Percentiles rank a stretch among this genome's conserved stretches.
Evolutionary conservation across 1,284 basidiomycete species (phyloP).

Genomic region (Pseudozyma tsukubaensis): DNA sequence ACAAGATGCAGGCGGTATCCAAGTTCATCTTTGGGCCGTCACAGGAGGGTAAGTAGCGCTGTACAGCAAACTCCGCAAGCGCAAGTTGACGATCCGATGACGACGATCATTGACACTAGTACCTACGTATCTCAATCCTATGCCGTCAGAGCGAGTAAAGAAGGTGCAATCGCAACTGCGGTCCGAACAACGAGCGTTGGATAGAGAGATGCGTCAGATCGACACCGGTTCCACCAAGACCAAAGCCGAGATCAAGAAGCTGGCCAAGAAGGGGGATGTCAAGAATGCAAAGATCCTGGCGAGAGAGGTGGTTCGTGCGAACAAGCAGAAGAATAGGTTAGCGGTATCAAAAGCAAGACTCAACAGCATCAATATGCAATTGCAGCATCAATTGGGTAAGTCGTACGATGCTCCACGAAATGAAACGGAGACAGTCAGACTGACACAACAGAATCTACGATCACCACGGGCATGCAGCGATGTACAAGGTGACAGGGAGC

Average conservation of each 20-base stretch:
- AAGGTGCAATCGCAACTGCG: conserved; percentile 61
- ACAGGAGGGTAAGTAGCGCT: conserved; percentile 77
- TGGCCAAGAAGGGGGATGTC: conserved; percentile 89
- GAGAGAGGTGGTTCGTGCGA: conserved; percentile 90
- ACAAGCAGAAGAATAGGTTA: conserved; percentile 92
- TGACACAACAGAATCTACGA: not conserved
- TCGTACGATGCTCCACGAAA: not conserved
- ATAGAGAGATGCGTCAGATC: conserved; percentile 74
- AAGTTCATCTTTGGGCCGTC: conserved; percentile 93
- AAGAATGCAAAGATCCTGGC: conserved; percentile 93
- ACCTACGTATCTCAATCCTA: no score
- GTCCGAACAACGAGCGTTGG: conserved; percentile 62
- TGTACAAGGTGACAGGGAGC: conserved; percentile 95
- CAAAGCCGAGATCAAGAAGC: conserved; percentile 83
- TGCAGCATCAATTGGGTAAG: conserved; percentile 92
- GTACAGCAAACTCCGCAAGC: not conserved
- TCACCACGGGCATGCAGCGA: conserved; percentile 74
- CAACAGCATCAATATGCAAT: conserved; percentile 89
- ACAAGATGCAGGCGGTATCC: conserved; percentile 83
- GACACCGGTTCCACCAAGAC: conserved; percentile 86
- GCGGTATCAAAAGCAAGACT: conserved; percentile 92
- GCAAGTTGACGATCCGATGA: not conserved
- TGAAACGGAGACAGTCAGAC: not conserved
- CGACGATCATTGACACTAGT: not conserved
- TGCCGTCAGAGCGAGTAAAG: conserved; percentile 51